These are phyloP conservation scores for Hirsutella minnesotensis DNA, from an alignment of 2,329 filamentous ascomycete genomes.

Conservation along the genomic window DNA sequence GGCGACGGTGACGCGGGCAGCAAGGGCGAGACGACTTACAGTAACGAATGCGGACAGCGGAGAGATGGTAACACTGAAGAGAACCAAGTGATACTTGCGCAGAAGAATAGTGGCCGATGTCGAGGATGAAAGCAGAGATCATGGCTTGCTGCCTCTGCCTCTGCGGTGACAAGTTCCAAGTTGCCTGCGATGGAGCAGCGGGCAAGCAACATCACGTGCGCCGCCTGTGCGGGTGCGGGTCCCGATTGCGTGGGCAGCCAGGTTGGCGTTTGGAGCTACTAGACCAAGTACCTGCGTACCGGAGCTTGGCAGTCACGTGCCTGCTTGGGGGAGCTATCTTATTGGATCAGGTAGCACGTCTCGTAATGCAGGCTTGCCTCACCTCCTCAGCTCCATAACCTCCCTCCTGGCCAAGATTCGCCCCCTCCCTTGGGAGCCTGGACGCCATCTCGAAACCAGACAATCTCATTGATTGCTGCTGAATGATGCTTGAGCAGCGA, in stretches of 20 bases:
- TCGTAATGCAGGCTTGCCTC: too few relatives aligned
- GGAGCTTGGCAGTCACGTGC: too few relatives aligned
- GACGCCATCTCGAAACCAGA: too few relatives aligned
- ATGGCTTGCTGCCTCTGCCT: conserved; percentile 6
- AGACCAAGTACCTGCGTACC: neutral
- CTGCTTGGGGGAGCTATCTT: too few relatives aligned
- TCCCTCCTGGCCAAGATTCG: too few relatives aligned
- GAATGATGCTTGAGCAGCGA: too few relatives aligned
- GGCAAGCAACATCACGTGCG: neutral
- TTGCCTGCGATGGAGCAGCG: neutral
- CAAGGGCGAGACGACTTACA: conserved; percentile 13
- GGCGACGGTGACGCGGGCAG: neutral
- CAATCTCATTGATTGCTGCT: too few relatives aligned
- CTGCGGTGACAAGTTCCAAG: conserved; percentile 11
- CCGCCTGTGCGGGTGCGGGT: neutral
- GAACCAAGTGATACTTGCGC: conserved; percentile 27
- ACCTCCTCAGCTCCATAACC: too few relatives aligned
- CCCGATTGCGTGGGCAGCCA: neutral
- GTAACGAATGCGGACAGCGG: conserved; percentile 21
- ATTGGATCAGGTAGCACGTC: too few relatives aligned
- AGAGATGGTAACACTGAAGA: conserved; percentile 21
- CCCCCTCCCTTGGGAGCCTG: too few relatives aligned
- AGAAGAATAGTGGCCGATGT: conserved; percentile 26
- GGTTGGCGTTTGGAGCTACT: too few relatives aligned
- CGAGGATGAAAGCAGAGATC: conserved; percentile 10